Conservation (phyloP, 2,329 filamentous ascomycete genomes). For the Epichloe uncinata region DNA sequence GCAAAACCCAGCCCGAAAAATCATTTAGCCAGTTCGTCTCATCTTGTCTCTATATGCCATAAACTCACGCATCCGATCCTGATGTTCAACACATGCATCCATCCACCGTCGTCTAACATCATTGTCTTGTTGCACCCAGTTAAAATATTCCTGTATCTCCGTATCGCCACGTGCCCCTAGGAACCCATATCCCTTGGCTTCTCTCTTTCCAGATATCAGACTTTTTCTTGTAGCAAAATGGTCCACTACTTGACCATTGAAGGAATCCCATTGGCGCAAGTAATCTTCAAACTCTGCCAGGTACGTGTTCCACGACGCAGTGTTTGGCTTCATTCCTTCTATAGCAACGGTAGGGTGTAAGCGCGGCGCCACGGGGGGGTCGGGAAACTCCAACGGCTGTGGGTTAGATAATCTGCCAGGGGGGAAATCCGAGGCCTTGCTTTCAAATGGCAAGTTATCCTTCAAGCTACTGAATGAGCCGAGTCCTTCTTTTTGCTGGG, state of each 20-base stretch:
- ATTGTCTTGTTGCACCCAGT: slow-evolving; percentile 50
- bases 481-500: slow-evolving; percentile 32
- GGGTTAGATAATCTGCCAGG: slow-evolving; percentile 22
- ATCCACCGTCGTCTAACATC: slow-evolving; percentile 48
- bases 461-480: slow-evolving; percentile 42
- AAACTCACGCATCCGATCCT: slow-evolving; percentile 44
- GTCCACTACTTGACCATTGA: slow-evolving; percentile 38
- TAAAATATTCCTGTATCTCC: slow-evolving; percentile 44
- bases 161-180: slow-evolving; percentile 27
- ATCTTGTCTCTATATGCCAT: slow-evolving; percentile 33
- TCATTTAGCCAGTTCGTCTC: slow-evolving; percentile 10
- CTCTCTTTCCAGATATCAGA: slow-evolving; percentile 24
- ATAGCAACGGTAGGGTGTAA: slow-evolving; percentile 30
- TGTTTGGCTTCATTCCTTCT: slow-evolving; percentile 29
- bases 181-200: slow-evolving; percentile 31
- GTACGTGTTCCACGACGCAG: slow-evolving; percentile 36
- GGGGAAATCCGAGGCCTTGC: slow-evolving; percentile 29
- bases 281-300: slow-evolving; percentile 40
- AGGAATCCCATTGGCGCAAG: slow-evolving; percentile 33
- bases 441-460: slow-evolving; percentile 43
- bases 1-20: not conserved
- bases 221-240: slow-evolving; percentile 42
- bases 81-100: slow-evolving; percentile 45
- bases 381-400: slow-evolving; percentile 30
- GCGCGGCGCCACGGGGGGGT: slow-evolving; percentile 34